These are phyloP conservation scores for Raphanus raphanistrum DNA, from an alignment of 345 rosid species.

Conservation along the genomic window DNA sequence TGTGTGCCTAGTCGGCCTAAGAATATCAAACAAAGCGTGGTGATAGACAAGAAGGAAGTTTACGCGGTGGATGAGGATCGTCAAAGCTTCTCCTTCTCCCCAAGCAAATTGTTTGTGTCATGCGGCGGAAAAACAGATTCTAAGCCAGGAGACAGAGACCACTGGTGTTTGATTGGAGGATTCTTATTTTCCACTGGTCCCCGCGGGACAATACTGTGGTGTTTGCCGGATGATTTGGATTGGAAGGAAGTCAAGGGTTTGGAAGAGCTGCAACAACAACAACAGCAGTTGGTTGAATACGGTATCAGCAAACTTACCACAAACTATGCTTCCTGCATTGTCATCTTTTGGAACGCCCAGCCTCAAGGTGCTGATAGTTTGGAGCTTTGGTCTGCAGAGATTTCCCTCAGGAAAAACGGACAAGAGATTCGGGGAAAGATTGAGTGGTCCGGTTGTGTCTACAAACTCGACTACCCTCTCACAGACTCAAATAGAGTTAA, in stretches of 20 bases:
- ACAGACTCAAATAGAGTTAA: not conserved
- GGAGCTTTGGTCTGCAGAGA: conserved; percentile 18
- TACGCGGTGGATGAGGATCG: conserved; percentile 7
- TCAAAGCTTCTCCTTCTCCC: not conserved
- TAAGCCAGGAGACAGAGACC: not conserved
- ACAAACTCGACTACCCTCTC: not conserved
- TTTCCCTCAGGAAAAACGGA: not conserved
- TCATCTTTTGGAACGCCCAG: conserved; percentile 2
- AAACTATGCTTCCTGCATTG: not conserved
- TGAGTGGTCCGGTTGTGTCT: conserved; percentile 2
- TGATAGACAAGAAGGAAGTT: not conserved
- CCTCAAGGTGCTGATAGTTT: not conserved
- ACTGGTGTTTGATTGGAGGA: not conserved
- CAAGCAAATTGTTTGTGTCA: not conserved
- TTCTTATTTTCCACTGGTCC: not conserved
- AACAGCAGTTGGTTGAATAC: not conserved
- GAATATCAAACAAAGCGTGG: conserved; percentile 12
- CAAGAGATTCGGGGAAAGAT: not conserved
- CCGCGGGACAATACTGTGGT: conserved; percentile 7
- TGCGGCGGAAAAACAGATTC: not conserved
- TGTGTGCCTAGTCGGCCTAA: not conserved
- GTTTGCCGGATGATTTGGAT: not conserved
- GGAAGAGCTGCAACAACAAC: not conserved
- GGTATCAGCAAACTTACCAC: not conserved
- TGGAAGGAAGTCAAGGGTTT: conserved; percentile 27